A percentile compares a stretch with the other conserved stretches of the same genome.
Evolutionary conservation across 2,329 filamentous ascomycete species (phyloP).

Genomic region (Geosmithia flava): DNA sequence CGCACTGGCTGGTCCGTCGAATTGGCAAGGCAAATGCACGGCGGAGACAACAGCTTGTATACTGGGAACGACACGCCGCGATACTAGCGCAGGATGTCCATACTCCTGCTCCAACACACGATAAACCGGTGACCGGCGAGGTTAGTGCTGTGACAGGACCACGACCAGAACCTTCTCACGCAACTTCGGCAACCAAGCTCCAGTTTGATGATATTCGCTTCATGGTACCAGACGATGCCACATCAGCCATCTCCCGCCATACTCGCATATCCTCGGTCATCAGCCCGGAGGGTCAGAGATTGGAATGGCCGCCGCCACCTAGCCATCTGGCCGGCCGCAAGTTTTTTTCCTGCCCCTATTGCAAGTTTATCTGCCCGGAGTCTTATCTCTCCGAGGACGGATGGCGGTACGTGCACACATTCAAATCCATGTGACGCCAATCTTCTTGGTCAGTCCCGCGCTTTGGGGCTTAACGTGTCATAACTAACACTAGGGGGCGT

Average conservation of each 20-base stretch:
- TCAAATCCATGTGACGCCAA: not conserved
- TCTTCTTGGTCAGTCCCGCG: not conserved
- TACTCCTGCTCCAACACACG: too few species aligned
- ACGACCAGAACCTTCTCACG: too few species aligned
- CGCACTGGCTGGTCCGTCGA: not conserved
- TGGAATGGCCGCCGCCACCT: not conserved
- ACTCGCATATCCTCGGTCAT: too few species aligned
- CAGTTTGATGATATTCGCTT: too few species aligned
- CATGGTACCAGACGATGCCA: too few species aligned
- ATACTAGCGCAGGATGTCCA: not conserved
- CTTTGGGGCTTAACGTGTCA: too few species aligned
- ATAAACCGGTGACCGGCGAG: too few species aligned
- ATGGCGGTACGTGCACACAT: not conserved
- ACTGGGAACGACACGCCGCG: not conserved
- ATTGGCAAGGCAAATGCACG: not conserved
- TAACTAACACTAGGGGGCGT: too few species aligned
- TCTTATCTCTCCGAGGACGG: not conserved
- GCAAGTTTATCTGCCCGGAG: not conserved
- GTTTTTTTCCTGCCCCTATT: not conserved
- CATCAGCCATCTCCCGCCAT: too few species aligned
- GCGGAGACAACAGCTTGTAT: not conserved
- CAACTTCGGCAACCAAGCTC: too few species aligned
- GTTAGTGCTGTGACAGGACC: too few species aligned
- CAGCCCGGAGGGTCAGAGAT: too few species aligned
- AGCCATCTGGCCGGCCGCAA: not conserved